Conservation (phyloP, 805 yeast genomes). For the Candida xiaguanensis region DNA sequence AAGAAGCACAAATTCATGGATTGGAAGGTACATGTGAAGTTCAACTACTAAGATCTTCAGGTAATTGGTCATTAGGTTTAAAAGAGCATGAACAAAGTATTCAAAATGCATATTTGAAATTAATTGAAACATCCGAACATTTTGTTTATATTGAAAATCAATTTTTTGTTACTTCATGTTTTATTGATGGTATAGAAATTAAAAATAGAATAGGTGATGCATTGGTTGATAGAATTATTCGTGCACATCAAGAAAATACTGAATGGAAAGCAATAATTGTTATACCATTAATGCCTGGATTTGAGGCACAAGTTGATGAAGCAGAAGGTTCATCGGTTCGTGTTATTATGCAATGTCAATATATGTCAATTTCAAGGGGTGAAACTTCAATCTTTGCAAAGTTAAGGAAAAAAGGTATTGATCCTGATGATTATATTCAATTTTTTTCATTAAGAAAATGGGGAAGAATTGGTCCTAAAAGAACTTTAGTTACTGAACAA, state of each 20-base stretch:
- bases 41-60: slow-evolving; percentile 84
- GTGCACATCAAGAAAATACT: slow-evolving; percentile 75
- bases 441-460: slow-evolving; percentile 91
- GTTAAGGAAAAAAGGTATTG: slow-evolving; percentile 72
- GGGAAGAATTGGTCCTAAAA: slow-evolving; percentile 83
- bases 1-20: slow-evolving; percentile 59
- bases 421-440: slow-evolving; percentile 87
- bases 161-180: slow-evolving; percentile 88
- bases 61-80: slow-evolving; percentile 91
- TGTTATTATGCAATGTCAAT: slow-evolving; percentile 95
- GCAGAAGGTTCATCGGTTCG: slow-evolving; percentile 95
- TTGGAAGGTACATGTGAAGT: slow-evolving; percentile 86
- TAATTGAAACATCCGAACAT: slow-evolving; percentile 89
- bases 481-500: slow-evolving; percentile 80
- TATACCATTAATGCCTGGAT: slow-evolving; percentile 97
- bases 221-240: slow-evolving; percentile 88
- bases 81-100: slow-evolving; percentile 83
- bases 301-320: slow-evolving; percentile 86
- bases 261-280: slow-evolving; percentile 88
- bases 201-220: slow-evolving; percentile 95
- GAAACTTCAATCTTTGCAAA: slow-evolving; percentile 82
- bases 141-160: slow-evolving; percentile 94
- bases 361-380: slow-evolving; percentile 89
- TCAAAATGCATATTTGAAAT: slow-evolving; percentile 85
- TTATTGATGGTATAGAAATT: slow-evolving; percentile 76